Conservation (phyloP, 2,329 filamentous ascomycete genomes). For the Chrysosporium queenslandicum region DNA sequence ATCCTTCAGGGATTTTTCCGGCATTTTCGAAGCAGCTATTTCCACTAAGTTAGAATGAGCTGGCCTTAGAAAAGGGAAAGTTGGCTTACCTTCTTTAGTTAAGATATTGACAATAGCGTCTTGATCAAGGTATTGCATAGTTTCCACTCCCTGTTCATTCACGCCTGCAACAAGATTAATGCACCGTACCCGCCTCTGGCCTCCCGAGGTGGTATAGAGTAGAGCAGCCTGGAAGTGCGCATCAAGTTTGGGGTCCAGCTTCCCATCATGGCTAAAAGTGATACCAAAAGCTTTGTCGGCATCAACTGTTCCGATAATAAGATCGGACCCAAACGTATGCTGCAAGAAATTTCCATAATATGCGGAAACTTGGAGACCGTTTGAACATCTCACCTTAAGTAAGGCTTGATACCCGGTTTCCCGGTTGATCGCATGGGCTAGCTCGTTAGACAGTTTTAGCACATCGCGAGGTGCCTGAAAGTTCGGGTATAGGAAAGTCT, state of each 20-base stretch:
- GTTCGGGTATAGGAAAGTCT: conserved; percentile 94
- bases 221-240: conserved; percentile 95
- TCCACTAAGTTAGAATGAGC: conserved; percentile 18
- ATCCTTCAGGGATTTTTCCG: conserved; percentile 69
- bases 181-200: conserved; percentile 82
- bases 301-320: conserved; percentile 87
- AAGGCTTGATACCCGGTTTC: conserved; percentile 92
- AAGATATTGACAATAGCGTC: conserved; percentile 82
- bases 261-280: conserved; percentile 89
- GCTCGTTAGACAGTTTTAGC: conserved; percentile 71
- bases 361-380: conserved; percentile 81
- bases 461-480: conserved; percentile 81
- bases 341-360: conserved; percentile 97
- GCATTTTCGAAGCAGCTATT: conserved; percentile 67
- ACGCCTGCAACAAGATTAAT: conserved; percentile 90
- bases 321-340: conserved; percentile 85
- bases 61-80: not conserved
- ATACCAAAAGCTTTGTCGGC: conserved; percentile 88
- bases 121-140: conserved; percentile 88
- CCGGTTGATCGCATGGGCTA: conserved; percentile 73
- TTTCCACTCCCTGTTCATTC: conserved; percentile 70
- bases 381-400: conserved; percentile 98
- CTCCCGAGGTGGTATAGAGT: conserved; percentile 83
- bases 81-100: conserved; percentile 61
- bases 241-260: conserved; percentile 91